phyloP scores from a whole-genome alignment of 495 filamentous ascomycete species.

The Acidomyces sp. region DNA sequence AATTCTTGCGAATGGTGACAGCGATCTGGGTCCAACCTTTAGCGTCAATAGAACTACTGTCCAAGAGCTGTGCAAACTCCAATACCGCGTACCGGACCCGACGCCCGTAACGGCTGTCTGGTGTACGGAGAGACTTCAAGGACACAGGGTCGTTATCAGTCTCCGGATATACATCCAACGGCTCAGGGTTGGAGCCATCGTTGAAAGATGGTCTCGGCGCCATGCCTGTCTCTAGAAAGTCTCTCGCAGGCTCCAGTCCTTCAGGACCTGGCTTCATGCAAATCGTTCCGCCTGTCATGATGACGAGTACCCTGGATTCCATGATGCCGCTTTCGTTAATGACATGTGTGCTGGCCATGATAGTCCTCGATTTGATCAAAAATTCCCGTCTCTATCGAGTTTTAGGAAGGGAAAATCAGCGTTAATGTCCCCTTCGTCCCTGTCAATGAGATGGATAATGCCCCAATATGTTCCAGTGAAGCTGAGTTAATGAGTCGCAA shows the following conservation, averaged over 20 bases:
- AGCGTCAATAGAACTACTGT: slow-evolving; percentile 84
- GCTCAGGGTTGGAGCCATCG: slow-evolving; percentile 51
- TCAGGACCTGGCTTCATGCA: slow-evolving; percentile 61
- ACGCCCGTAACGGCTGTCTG: slow-evolving; percentile 64
- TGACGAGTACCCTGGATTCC: slow-evolving; percentile 10
- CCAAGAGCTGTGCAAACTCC: slow-evolving; percentile 77
- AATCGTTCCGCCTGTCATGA: slow-evolving; percentile 60
- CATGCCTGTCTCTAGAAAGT: slow-evolving; percentile 75
- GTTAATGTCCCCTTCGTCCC: too few relatives aligned
- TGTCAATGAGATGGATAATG: too few relatives aligned
- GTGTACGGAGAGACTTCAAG: slow-evolving; percentile 59
- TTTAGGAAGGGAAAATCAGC: too few relatives aligned
- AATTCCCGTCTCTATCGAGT: too few relatives aligned
- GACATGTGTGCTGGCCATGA: too few relatives aligned
- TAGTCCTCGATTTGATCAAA: too few relatives aligned
- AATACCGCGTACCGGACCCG: slow-evolving; percentile 67
- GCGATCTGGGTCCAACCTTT: slow-evolving; percentile 87
- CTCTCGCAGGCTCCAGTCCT: slow-evolving; percentile 39
- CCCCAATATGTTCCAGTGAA: too few relatives aligned
- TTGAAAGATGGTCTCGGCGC: slow-evolving; percentile 80
- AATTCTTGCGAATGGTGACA: slow-evolving; percentile 53
- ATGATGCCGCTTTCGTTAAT: too few relatives aligned
- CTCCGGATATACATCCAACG: slow-evolving; percentile 43
- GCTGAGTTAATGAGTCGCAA: too few relatives aligned
- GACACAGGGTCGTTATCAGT: slow-evolving; percentile 27